Base-by-base conservation (phyloP, 352 stramenopile genomes). In the Phytophthora ohioensis region DNA sequence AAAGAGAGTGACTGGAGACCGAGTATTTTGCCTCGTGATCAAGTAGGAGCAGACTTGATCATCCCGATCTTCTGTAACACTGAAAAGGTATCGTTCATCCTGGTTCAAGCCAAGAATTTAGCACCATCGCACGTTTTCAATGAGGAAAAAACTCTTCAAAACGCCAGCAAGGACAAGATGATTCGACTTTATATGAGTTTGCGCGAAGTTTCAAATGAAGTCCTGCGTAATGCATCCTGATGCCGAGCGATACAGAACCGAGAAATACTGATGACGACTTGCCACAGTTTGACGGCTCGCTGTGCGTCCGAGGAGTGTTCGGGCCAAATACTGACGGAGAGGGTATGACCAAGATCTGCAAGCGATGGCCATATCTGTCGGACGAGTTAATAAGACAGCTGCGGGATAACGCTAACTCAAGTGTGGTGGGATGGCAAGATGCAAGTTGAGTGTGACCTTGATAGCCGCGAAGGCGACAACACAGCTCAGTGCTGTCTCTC, bases 101-200 rank as follows among this genome's bases (percentile, higher is more conserved):
- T 59, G 52, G 52, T 48, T 9, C 52, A 47, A 13, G 35, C 38
- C 52, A 38, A 46, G 4, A n/a, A 46, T 8, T 3, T 59, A 27
- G 31, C 35, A 12, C 35, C 38, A 13, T 59, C 21, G 39, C 11
- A 59, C 31, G 17, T 48, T 27, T 59, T 59, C 52, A 21, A 59
- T 17, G 9, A 9, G 12, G 21, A 17, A 4, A 3, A 59, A 10
- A 2, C 35, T 13, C 52, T 47, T 34, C 35, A 35, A n/a, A 36
- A 5, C 35, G n/a, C 27, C 27, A 5, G 12, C 5, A 2, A 5
- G 3, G 21, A 35, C 38, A 12, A 47, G 31, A 48, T 59, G 47
- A 49, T 60, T 49, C 38, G 53, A 38, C n/a, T 60, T 3, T 48
- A 38, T 12, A 27, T 60, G 27, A 60, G 35, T 60, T 11, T 35